phyloP scores from a whole-genome alignment of 2,329 filamentous ascomycete genomes.

The Thyridium curvatum region DNA sequence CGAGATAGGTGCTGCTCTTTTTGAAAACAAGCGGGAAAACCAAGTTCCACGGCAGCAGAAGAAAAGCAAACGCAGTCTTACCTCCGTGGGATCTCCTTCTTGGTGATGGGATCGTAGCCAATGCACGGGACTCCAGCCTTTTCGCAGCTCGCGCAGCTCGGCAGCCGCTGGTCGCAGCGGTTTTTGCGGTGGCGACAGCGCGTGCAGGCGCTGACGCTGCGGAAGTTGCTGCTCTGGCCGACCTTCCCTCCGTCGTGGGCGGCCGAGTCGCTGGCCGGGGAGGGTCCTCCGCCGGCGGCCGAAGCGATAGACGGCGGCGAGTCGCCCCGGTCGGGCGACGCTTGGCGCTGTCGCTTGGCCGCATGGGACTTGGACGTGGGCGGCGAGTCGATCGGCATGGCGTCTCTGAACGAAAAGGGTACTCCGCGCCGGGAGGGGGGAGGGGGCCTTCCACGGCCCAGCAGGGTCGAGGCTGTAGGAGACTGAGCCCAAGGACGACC shows the following conservation, averaged over 20 bases:
- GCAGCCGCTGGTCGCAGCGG: slow-evolving; percentile 86
- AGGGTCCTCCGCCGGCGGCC: slow-evolving; percentile 25
- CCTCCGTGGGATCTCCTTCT: slow-evolving; percentile 87
- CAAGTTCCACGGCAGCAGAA: neutral
- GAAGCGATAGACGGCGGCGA: slow-evolving; percentile 32
- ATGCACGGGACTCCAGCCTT: slow-evolving; percentile 90
- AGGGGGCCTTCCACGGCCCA: too few relatives aligned
- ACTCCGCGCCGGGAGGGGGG: too few relatives aligned
- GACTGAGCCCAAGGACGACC: too few relatives aligned
- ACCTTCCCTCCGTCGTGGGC: slow-evolving; percentile 31
- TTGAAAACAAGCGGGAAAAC: slow-evolving; percentile 1
- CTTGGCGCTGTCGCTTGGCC: slow-evolving; percentile 51
- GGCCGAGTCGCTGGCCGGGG: slow-evolving; percentile 20
- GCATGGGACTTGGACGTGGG: slow-evolving; percentile 44
- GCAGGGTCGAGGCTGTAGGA: too few relatives aligned
- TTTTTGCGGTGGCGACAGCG: slow-evolving; percentile 90
- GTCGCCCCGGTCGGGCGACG: slow-evolving; percentile 40
- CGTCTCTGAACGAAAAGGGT: slow-evolving; percentile 1
- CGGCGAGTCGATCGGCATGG: slow-evolving; percentile 41
- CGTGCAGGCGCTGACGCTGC: slow-evolving; percentile 92
- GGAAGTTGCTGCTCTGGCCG: slow-evolving; percentile 61
- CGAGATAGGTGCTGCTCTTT: too few relatives aligned
- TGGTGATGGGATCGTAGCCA: slow-evolving; percentile 93
- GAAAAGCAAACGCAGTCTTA: slow-evolving; percentile 43
- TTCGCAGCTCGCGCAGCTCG: slow-evolving; percentile 84